Percentiles rank a stretch among this genome's conserved stretches.
phyloP scores from a whole-genome alignment of 2,329 filamentous ascomycete genomes.

The Chaetomium sp. region DNA sequence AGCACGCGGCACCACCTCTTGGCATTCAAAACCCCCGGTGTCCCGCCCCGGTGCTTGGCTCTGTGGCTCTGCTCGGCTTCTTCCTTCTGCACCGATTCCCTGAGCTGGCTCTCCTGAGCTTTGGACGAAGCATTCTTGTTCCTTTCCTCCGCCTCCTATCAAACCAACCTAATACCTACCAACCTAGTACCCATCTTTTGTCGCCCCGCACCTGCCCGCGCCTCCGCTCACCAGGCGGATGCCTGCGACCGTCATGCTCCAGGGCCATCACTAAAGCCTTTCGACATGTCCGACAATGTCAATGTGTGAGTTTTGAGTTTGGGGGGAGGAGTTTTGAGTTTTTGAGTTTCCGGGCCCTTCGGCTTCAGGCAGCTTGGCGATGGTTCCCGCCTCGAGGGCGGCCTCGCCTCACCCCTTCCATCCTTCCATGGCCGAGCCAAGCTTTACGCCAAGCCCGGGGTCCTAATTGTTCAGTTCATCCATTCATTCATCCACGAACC shows the following conservation, averaged over 20 bases:
- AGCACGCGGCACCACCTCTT: conserved; percentile 26
- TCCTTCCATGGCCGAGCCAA: conserved; percentile 38
- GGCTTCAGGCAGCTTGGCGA: conserved; percentile 24
- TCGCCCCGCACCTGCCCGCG: background rate
- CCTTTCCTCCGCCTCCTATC: background rate
- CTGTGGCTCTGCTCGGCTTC: conserved; percentile 15
- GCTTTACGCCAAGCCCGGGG: conserved; percentile 36
- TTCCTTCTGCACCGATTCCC: conserved; percentile 18
- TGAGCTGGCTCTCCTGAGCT: background rate
- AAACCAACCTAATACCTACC: background rate
- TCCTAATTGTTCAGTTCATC: conserved; percentile 17
- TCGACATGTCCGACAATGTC: conserved; percentile 34
- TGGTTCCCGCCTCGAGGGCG: conserved; percentile 24
- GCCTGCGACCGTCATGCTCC: conserved; percentile 22
- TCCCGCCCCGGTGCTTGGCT: conserved; percentile 27
- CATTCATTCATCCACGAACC: conserved; percentile 8
- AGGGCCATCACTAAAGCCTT: conserved; percentile 23
- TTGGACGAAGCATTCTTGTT: conserved; percentile 1
- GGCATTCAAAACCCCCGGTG: conserved; percentile 33
- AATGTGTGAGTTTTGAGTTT: conserved; percentile 33
- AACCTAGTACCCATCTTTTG: background rate
- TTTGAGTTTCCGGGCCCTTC: background rate
- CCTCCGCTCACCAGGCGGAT: conserved; percentile 18
- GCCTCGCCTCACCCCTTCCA: conserved; percentile 30
- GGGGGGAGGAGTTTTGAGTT: background rate